Conservation (phyloP, 2,329 filamentous ascomycete species). For the Aureobasidium lini region DNA sequence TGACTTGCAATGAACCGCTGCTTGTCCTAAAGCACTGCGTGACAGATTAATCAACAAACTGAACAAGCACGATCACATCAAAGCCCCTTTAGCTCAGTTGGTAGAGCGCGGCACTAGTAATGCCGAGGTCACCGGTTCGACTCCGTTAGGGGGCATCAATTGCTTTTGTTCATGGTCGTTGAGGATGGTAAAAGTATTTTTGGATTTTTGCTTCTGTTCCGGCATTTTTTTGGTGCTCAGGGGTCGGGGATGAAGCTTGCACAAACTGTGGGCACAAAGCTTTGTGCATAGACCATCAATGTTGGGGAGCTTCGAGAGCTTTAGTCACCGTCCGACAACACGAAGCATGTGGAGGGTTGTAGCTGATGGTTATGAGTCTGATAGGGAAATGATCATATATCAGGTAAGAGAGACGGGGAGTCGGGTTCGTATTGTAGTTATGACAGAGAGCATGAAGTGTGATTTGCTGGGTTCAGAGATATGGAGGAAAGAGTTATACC, state of each 20-base stretch:
- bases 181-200: not conserved
- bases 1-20: not conserved
- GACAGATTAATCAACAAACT: no score
- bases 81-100: constrained; percentile 14
- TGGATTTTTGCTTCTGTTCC: not conserved
- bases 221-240: not conserved
- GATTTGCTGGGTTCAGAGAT: no score
- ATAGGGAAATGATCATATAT: not conserved
- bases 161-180: not conserved
- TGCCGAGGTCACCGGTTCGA: constrained; percentile 13
- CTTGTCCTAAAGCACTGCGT: no score
- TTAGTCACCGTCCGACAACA: not conserved
- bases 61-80: not conserved
- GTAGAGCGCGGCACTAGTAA: constrained; percentile 14
- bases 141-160: constrained; percentile 6
- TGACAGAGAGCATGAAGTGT: no score
- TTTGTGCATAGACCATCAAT: not conserved
- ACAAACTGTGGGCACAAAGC: not conserved
- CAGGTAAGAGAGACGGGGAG: not conserved
- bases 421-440: no score
- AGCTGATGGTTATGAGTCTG: no score
- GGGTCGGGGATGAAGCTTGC: not conserved
- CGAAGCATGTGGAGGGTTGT: no score
- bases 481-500: no score
- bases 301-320: no score